phyloP scores from a whole-genome alignment of 164 flowering plant genomes.

The Tetracentron sinense region DNA sequence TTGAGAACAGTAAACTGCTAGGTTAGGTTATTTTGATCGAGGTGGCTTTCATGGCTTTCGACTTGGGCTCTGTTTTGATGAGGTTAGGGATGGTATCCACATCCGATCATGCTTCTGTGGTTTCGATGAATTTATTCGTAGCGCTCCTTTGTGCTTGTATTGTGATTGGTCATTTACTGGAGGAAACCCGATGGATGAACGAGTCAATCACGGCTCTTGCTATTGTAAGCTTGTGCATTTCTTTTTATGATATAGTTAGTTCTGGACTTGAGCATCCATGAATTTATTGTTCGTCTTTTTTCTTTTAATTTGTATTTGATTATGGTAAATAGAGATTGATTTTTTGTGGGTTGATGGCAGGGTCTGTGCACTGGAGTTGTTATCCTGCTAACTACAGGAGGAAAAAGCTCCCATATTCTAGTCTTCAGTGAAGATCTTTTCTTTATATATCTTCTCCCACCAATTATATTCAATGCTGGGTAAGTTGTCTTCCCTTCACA shows the following conservation, averaged over 20 bases:
- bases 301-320: background rate
- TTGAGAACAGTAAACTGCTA: too few species aligned
- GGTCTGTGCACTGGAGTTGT: conserved; percentile 64
- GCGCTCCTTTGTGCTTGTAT: too few species aligned
- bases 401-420: conserved; percentile 58
- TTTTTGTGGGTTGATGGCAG: conserved; percentile 29
- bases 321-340: background rate
- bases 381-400: conserved; percentile 49
- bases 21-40: background rate
- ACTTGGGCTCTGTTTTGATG: conserved; percentile 13
- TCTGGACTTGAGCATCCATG: too few species aligned
- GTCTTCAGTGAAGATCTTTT: conserved; percentile 77
- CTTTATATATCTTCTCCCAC: conserved; percentile 73
- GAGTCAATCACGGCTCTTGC: conserved; percentile 64
- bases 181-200: conserved; percentile 69
- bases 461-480: conserved; percentile 89
- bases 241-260: background rate
- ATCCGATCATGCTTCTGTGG: conserved; percentile 53
- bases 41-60: conserved; percentile 22
- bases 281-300: too few species aligned
- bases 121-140: conserved; percentile 58
- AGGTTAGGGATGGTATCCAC: too few species aligned
- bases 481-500: conserved; percentile 15
- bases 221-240: conserved; percentile 40
- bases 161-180: conserved; percentile 69